Conservation (phyloP, 768 basidiomycete species). For the Hortiboletus campestris region DNA sequence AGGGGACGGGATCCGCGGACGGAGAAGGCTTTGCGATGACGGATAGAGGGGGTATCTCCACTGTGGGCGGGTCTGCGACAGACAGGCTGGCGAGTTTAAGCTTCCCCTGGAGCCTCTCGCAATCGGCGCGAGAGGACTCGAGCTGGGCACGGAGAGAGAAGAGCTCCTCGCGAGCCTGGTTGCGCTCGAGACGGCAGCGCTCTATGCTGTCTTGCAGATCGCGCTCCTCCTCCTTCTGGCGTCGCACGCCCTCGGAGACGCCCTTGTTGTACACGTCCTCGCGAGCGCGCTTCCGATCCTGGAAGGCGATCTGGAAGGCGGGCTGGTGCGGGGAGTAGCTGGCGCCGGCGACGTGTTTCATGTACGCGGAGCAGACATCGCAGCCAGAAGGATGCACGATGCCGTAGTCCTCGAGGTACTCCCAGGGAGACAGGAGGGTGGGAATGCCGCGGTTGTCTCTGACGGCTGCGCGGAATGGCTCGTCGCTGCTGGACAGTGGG, state of each 20-base stretch:
- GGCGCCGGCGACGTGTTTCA: conserved; percentile 40
- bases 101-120: conserved; percentile 31
- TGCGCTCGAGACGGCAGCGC: conserved; percentile 35
- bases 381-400: conserved; percentile 41
- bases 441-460: conserved; percentile 34
- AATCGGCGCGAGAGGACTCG: conserved; percentile 33
- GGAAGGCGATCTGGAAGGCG: conserved; percentile 41
- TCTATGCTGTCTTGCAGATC: conserved; percentile 35
- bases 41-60: too few relatives aligned
- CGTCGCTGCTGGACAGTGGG: conserved; percentile 33
- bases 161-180: conserved; percentile 34
- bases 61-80: too few relatives aligned
- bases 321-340: conserved; percentile 37
- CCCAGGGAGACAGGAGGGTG: conserved; percentile 38
- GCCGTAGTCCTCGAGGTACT: conserved; percentile 39
- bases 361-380: conserved; percentile 37
- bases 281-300: conserved; percentile 38
- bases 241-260: conserved; percentile 38
- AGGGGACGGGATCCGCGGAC: not conserved
- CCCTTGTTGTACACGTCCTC: conserved; percentile 41
- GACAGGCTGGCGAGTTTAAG: conserved; percentile 7
- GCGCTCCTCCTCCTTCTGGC: conserved; percentile 39
- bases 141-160: conserved; percentile 33
- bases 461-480: conserved; percentile 27
- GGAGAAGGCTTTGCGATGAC: too few relatives aligned